These are phyloP conservation scores for Magnolia officinalis DNA, from an alignment of 164 flowering plant genomes.

Conservation along the genomic window DNA sequence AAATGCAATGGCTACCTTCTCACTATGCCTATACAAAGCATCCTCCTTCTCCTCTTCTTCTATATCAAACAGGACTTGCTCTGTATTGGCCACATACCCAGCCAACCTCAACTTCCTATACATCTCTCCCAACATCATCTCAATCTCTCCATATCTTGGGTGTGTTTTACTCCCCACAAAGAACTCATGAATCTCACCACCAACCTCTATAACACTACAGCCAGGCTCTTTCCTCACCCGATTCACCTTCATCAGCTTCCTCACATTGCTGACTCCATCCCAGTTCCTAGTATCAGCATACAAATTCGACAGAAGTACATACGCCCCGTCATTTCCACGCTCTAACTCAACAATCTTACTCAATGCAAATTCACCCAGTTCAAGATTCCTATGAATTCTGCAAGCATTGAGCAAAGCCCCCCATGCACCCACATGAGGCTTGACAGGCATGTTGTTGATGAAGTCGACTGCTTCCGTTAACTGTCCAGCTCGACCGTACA, in stretches of 20 bases:
- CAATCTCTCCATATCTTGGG: conserved; percentile 35
- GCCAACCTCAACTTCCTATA: conserved; percentile 28
- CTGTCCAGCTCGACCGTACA: conserved; percentile 50
- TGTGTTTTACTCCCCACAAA: conserved; percentile 45
- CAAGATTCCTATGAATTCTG: conserved; percentile 35
- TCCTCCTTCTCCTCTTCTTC: conserved; percentile 55
- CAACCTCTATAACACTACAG: conserved; percentile 54
- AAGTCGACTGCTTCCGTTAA: conserved; percentile 44
- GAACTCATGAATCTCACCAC: conserved; percentile 54
- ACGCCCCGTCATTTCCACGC: conserved; percentile 38
- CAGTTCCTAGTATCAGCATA: conserved; percentile 42
- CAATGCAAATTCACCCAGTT: conserved; percentile 45
- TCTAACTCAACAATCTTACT: conserved; percentile 48
- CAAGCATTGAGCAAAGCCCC: conserved; percentile 55
- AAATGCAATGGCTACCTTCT: conserved; percentile 52
- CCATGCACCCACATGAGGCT: conserved; percentile 61
- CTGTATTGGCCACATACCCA: conserved; percentile 44
- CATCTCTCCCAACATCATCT: conserved; percentile 37
- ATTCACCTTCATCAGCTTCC: conserved; percentile 37
- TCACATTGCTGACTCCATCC: conserved; percentile 36
- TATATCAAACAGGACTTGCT: conserved; percentile 40
- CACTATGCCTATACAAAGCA: conserved; percentile 39
- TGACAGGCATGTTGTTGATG: conserved; percentile 47
- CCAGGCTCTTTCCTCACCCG: conserved; percentile 54
- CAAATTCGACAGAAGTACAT: conserved; percentile 48